These are phyloP conservation scores for Wickerhamiella cacticola DNA, from an alignment of 805 yeast species.

Conservation along the genomic window DNA sequence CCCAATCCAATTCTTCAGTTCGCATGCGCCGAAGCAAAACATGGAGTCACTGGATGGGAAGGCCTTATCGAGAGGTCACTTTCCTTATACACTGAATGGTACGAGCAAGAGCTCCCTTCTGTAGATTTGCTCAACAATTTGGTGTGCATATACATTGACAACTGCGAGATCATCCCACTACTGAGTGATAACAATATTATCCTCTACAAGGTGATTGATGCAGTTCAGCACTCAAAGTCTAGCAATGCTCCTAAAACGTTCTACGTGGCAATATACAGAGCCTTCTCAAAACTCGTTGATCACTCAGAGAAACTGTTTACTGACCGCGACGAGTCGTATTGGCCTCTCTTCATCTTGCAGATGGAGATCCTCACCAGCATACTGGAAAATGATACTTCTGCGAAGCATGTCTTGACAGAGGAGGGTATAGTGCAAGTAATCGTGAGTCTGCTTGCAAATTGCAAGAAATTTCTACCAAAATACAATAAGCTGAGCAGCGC, in stretches of 20 bases:
- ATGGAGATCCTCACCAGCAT: slow-evolving; percentile 11
- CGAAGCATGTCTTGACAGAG: not conserved
- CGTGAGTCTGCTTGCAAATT: slow-evolving; percentile 7
- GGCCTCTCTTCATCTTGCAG: slow-evolving; percentile 11
- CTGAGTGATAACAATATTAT: not conserved
- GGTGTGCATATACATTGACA: not conserved
- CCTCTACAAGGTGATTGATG: slow-evolving; percentile 11
- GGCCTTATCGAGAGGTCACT: not conserved
- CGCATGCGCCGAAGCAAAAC: not conserved
- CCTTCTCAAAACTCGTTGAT: not conserved
- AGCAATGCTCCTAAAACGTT: not conserved
- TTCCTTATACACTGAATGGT: not conserved
- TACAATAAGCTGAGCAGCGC: slow-evolving; percentile 13
- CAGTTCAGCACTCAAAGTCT: not conserved
- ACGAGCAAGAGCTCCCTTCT: not conserved
- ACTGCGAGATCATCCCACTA: not conserved
- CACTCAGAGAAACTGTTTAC: not conserved
- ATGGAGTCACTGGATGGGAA: not conserved
- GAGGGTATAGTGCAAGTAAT: not conserved
- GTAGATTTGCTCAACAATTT: not conserved
- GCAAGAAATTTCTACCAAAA: slow-evolving; percentile 12
- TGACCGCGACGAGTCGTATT: slow-evolving; percentile 2
- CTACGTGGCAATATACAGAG: not conserved
- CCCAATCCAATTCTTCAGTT: slow-evolving; percentile 7
- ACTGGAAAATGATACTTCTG: slow-evolving; percentile 4